phyloP scores from a whole-genome alignment of 306 rosid genomes.

The Begonia masoniana region DNA sequence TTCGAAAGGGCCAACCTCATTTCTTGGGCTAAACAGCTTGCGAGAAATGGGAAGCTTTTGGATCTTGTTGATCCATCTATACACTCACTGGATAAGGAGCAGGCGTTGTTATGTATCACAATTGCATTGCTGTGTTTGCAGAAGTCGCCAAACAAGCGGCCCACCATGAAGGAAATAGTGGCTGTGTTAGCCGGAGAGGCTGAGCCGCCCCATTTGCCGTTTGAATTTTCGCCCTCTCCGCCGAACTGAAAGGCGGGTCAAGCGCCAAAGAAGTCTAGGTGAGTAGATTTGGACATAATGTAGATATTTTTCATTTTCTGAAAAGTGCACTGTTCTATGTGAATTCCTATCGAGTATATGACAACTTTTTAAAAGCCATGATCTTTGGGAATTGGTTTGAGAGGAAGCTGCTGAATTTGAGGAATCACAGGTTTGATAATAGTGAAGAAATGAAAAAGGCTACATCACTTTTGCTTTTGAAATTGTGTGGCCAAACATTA shows the following conservation, averaged over 20 bases:
- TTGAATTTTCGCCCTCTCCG: slow-evolving; percentile 92
- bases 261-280: slow-evolving; percentile 68
- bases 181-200: slow-evolving; percentile 80
- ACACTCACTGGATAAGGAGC: slow-evolving; percentile 73
- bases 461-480: no score
- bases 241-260: no score
- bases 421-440: no score
- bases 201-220: slow-evolving; percentile 81
- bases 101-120: slow-evolving; percentile 79
- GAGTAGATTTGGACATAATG: slow-evolving; percentile 17
- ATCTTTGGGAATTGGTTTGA: no score
- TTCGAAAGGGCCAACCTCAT: slow-evolving; percentile 90
- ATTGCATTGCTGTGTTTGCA: slow-evolving; percentile 85
- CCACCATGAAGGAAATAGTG: slow-evolving; percentile 85
- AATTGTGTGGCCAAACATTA: no score
- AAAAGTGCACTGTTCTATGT: no score
- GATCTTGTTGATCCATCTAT: slow-evolving; percentile 71
- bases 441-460: no score
- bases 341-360: no score
- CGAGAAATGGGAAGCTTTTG: slow-evolving; percentile 80
- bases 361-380: no score
- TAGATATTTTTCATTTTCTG: no score
- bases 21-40: slow-evolving; percentile 94
- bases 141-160: slow-evolving; percentile 66
- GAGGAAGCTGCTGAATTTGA: no score